Evolutionary conservation across 257 asterid species (phyloP).

Genomic region (Capsicum pubescens): DNA sequence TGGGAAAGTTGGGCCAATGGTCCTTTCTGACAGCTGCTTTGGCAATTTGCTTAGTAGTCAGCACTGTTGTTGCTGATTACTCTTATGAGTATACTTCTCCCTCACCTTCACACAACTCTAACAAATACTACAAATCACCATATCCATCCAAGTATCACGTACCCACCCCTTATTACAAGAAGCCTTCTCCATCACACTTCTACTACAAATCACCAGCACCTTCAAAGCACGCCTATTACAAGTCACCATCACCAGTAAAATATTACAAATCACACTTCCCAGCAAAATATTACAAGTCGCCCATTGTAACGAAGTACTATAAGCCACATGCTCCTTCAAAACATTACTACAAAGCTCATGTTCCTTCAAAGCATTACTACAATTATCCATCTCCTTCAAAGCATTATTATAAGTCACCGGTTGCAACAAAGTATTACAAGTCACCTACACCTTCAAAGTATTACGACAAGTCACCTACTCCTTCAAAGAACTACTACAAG

Average conservation of each 20-base stretch:
- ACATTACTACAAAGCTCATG: not conserved
- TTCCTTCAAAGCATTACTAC: not conserved
- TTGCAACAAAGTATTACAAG: not conserved
- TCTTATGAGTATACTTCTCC: not conserved
- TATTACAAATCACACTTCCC: not conserved
- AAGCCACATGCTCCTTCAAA: no score
- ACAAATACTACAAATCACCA: not conserved
- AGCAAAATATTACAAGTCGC: not conserved
- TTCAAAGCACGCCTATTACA: no score
- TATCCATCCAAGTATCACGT: not conserved
- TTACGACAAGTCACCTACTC: not conserved
- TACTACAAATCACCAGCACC: not conserved
- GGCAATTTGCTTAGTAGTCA: not conserved
- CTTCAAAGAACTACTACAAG: not conserved
- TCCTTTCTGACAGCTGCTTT: not conserved
- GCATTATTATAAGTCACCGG: not conserved
- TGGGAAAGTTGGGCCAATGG: not conserved
- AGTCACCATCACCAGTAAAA: no score
- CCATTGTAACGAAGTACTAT: not conserved
- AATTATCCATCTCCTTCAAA: not conserved
- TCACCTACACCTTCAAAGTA: not conserved
- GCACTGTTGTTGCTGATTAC: slow-evolving; percentile 1
- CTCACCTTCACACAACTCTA: not conserved
- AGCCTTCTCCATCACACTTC: not conserved
- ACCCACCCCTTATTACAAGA: not conserved